Base-by-base conservation (phyloP, 1,284 basidiomycete species). In the Neolentinus lepideus region DNA sequence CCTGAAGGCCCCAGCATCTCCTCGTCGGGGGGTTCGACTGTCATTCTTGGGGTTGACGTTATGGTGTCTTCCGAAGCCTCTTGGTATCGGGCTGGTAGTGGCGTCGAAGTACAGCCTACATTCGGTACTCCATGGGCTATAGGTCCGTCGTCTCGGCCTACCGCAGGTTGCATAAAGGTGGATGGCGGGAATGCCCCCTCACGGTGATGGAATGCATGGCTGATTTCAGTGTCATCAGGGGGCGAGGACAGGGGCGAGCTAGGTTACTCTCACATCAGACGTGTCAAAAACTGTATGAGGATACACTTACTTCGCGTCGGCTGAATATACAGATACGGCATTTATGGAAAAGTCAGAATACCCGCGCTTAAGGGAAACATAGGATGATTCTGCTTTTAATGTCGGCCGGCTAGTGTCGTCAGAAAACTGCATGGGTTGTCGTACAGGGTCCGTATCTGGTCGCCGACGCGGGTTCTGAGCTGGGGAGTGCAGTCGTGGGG, bases 101-200 rank as follows among this genome's bases (percentile, higher is more conserved):
- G 6, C 4, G 12, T 16, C 25, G 47, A 21, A 25, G 38, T n/a
- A 21, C 19, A 8, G 3, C 16, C 38, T 21, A 9, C 19, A 43
- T 43, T 3, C 19, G 3, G 8, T 6, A 6, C 19, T 6, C 33
- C 21, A 6, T 14, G 27, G 19, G 16, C 27, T 25, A 10, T n/a
- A 16, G 8, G 16, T 10, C 11, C 24, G 24, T 6, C 24, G 47
- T 24, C 47, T 19, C 24, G 9, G 47, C 21, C 14, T 21, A 12
- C 16, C 11, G 3, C 22, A 67, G 9, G 67, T 62, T n/a, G 74
- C 66, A 21, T 68, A 66, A 73, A 57, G 51, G 70, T 71, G 48
- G 80, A 80, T 0, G 82, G 77, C 36, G 80, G 72, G 61, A 85
- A 87, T 2, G 87, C 86, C 51, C 83, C 85, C 71, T 89, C 87